Percentiles rank a stretch among this genome's conserved stretches.
These are phyloP conservation scores for Curvularia sp. DNA, from an alignment of 2,329 filamentous ascomycete species.

Conservation along the genomic window DNA sequence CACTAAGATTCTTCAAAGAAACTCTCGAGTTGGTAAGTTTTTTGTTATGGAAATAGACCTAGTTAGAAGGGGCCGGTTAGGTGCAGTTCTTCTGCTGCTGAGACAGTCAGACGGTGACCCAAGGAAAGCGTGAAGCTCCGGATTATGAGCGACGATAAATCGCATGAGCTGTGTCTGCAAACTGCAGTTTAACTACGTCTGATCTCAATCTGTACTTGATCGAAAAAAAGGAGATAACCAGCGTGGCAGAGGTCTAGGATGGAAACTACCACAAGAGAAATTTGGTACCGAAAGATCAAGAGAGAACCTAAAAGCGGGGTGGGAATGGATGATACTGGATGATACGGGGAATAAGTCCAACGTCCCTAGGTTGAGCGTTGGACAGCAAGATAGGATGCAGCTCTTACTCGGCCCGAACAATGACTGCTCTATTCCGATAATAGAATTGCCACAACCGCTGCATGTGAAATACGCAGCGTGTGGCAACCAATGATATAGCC, in stretches of 20 bases:
- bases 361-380: background rate
- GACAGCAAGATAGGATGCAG: background rate
- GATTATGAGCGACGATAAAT: background rate
- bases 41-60: background rate
- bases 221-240: background rate
- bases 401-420: background rate
- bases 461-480: background rate
- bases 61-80: background rate
- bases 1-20: background rate
- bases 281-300: background rate
- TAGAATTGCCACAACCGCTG: background rate
- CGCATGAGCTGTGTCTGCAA: background rate
- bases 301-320: background rate
- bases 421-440: background rate
- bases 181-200: background rate
- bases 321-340: too few species aligned
- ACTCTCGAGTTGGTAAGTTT: too few species aligned
- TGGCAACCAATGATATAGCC: background rate
- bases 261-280: background rate
- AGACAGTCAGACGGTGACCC: background rate
- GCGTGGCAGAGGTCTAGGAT: too few species aligned
- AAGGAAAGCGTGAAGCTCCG: background rate
- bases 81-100: background rate
- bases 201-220: background rate
- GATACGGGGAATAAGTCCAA: background rate